Percentiles rank a stretch among this genome's conserved stretches.
Evolutionary conservation across 805 yeast genomes (phyloP).

Genomic region (Monosporozyma unispora): DNA sequence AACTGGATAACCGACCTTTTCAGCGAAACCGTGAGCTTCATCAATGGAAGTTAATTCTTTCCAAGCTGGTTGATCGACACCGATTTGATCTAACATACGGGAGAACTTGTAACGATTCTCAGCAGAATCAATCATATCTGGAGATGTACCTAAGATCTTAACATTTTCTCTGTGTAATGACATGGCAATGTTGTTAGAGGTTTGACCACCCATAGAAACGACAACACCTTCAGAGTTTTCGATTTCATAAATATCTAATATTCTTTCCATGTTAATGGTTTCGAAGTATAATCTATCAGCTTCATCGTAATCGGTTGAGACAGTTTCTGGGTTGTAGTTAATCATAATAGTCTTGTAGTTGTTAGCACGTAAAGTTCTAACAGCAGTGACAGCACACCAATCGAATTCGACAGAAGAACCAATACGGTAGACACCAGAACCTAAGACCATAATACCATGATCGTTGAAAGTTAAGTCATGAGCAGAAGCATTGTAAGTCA

Average conservation of each 20-base stretch:
- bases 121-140: constrained; percentile 97
- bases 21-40: constrained; percentile 90
- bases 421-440: constrained; percentile 97
- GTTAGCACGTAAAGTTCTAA: constrained; percentile 80
- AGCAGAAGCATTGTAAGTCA: constrained; percentile 86
- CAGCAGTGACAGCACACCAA: constrained; percentile 98
- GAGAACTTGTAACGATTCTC: constrained; percentile 97
- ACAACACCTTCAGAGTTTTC: constrained; percentile 88
- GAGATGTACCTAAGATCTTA: constrained; percentile 92
- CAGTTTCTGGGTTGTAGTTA: constrained; percentile 97
- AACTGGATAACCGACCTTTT: constrained; percentile 86
- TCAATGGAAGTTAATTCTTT: constrained; percentile 87
- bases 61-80: constrained; percentile 99
- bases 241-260: constrained; percentile 86
- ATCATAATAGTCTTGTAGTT: constrained; percentile 91
- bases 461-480: constrained; percentile 86
- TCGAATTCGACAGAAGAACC: constrained; percentile 98
- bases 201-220: constrained; percentile 98
- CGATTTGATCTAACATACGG: constrained; percentile 91
- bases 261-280: constrained; percentile 88
- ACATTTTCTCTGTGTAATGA: constrained; percentile 89
- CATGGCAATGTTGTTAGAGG: constrained; percentile 92
- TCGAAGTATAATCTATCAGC: constrained; percentile 95
- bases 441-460: constrained; percentile 89
- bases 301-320: constrained; percentile 97